Evolutionary conservation across 2,329 filamentous ascomycete genomes (phyloP).

Genomic region (Pestalotiopsis sp.): DNA sequence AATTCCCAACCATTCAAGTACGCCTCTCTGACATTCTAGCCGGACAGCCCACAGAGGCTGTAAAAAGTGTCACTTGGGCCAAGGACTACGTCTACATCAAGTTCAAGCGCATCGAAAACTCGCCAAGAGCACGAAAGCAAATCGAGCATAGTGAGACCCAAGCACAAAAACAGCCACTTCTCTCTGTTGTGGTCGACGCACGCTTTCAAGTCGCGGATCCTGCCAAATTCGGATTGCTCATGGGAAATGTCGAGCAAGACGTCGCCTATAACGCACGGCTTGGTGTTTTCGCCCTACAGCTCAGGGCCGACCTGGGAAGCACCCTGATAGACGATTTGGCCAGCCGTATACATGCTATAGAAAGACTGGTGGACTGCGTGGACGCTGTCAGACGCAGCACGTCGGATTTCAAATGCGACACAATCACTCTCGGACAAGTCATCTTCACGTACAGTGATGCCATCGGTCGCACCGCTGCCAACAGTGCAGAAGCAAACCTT

Average conservation of each 20-base stretch:
- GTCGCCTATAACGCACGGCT: conserved; percentile 60
- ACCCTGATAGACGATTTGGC: conserved; percentile 60
- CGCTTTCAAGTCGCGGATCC: conserved; percentile 55
- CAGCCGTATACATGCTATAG: conserved; percentile 63
- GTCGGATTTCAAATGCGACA: conserved; percentile 55
- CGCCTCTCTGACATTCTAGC: conserved; percentile 46
- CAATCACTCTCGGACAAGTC: conserved; percentile 62
- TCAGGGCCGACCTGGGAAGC: conserved; percentile 59
- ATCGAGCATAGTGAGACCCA: conserved; percentile 9
- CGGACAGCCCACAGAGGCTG: conserved; percentile 17
- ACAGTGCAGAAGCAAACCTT: conserved; percentile 2
- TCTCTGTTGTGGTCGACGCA: conserved; percentile 50
- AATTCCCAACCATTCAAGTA: conserved; percentile 48
- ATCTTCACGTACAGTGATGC: conserved; percentile 65
- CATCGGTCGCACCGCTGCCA: conserved; percentile 10
- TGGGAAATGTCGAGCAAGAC: conserved; percentile 56
- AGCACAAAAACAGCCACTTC: conserved; percentile 20
- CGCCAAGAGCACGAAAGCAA: conserved; percentile 12
- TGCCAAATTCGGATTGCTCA: conserved; percentile 55
- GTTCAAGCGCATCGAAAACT: conserved; percentile 48
- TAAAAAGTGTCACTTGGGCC: conserved; percentile 49
- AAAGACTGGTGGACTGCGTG: conserved; percentile 70
- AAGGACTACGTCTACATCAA: conserved; percentile 58
- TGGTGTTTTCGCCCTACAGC: conserved; percentile 63
- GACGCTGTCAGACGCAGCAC: conserved; percentile 61